Evolutionary conservation across 73 alveolate genomes (phyloP), one percentile per base, ranked within the genome.

Genomic region (Symbiodinium pilosum): DNA sequence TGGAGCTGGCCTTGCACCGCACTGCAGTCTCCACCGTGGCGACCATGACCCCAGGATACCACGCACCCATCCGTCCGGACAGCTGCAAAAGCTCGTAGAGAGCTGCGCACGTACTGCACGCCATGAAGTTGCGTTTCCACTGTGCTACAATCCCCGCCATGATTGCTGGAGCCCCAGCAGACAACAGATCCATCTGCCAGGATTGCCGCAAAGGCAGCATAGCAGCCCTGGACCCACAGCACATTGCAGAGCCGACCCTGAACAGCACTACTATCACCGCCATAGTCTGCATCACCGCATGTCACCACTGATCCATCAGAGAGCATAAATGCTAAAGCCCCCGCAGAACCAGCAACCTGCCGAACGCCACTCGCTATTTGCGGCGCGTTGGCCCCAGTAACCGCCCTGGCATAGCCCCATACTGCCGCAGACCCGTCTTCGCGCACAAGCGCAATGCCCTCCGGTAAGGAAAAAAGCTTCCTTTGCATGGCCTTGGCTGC

Each of bases 161-260:
- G 81, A 26, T n/a, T 4, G 9, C 2, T 38, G 14, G 39, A 24
- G 24, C 81, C 81, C 81, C 81, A 64, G 34, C 81, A 28, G 20
- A 64, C 81, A 18, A 64, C 81, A 64, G 38, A n/a, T 24, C 81
- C 81, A 26, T 64, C 81, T 64, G 81, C 81, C 81, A 64, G 34
- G 81, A 9, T 64, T 7, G 81, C 81, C 81, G 81, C 81, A 64
- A 64, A 64, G 34, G 81, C 81, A 20, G 81, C 81, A n/a, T 64
- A 64, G 81, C 30, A 28, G 9, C 39, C 38, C 38, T 64, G 21
- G 3, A 64, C 81, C 5, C 34, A n/a, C 81, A 64, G 39, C 81
- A 64, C 81, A 20, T 64, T 28, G 38, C 81, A 38, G 81, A 64
- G 81, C 81, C 30, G 32, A 14, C 30, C 38, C 38, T 28, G 81